These are phyloP conservation scores for Phytopythium vexans DNA, from an alignment of 352 stramenopile species.

Conservation along the genomic window DNA sequence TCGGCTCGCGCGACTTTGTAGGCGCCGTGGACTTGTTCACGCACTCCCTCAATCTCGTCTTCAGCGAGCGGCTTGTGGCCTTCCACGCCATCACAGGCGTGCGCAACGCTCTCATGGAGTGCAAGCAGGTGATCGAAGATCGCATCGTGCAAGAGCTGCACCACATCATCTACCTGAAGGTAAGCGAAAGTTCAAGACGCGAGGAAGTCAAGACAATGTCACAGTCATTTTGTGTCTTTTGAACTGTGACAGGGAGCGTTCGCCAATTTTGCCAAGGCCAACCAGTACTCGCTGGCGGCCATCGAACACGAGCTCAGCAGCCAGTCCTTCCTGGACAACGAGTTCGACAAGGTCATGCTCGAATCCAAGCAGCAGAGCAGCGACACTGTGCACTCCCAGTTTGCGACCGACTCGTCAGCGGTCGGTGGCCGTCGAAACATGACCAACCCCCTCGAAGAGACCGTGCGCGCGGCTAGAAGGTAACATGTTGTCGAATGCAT, in stretches of 20 bases:
- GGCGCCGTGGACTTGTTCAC: slow-evolving; percentile 73
- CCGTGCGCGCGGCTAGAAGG: slow-evolving; percentile 68
- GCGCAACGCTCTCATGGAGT: slow-evolving; percentile 80
- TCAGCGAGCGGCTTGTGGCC: slow-evolving; percentile 72
- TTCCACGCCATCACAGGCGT: slow-evolving; percentile 77
- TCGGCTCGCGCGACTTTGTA: slow-evolving; percentile 52
- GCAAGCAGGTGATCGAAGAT: slow-evolving; percentile 81
- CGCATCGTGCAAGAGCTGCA: slow-evolving; percentile 72
- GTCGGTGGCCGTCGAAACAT: slow-evolving; percentile 1
- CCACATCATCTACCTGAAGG: slow-evolving; percentile 71
- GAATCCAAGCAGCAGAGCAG: slow-evolving; percentile 23
- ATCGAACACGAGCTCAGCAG: slow-evolving; percentile 74
- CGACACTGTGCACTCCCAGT: slow-evolving; percentile 10
- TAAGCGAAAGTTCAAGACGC: slow-evolving; percentile 1
- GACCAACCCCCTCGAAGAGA: slow-evolving; percentile 48
- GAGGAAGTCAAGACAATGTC: no score
- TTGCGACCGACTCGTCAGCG: slow-evolving; percentile 1
- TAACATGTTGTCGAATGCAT: slow-evolving; percentile 10
- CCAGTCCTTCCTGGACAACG: slow-evolving; percentile 50
- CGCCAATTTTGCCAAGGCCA: slow-evolving; percentile 50
- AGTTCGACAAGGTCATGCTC: slow-evolving; percentile 57
- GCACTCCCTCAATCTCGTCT: slow-evolving; percentile 73
- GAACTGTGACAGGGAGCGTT: slow-evolving; percentile 36
- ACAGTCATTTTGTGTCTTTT: not conserved
- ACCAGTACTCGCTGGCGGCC: slow-evolving; percentile 64